Percentiles rank a stretch among this genome's conserved stretches.
These are phyloP conservation scores for Hypoxylon perforatum DNA, from an alignment of 495 filamentous ascomycete species.

Conservation along the genomic window DNA sequence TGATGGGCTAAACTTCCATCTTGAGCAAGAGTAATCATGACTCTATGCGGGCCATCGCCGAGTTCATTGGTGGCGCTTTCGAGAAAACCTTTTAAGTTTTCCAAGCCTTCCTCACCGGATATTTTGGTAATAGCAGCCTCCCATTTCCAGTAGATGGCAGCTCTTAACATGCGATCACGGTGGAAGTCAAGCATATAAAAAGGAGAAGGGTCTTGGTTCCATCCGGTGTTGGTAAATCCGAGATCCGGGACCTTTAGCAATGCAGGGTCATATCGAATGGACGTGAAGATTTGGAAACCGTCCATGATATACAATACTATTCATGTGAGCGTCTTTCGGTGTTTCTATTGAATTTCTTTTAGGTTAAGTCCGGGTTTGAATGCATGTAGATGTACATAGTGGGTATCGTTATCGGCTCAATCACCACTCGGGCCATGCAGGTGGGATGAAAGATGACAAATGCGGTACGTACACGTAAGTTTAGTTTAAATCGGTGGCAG, in stretches of 20 bases:
- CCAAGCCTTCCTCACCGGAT: slow-evolving; percentile 56
- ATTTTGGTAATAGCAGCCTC: slow-evolving; percentile 54
- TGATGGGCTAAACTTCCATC: slow-evolving; percentile 64
- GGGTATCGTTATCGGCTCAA: no score
- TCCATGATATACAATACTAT: slow-evolving; percentile 22
- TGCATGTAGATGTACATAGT: no score
- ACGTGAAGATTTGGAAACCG: slow-evolving; percentile 73
- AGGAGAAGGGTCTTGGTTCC: slow-evolving; percentile 64
- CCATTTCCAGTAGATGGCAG: slow-evolving; percentile 78
- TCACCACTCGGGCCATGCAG: no score
- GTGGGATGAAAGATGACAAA: slow-evolving; percentile 19
- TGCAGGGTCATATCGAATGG: slow-evolving; percentile 78
- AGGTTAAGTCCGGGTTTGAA: not conserved
- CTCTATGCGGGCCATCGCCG: slow-evolving; percentile 48
- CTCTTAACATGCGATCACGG: slow-evolving; percentile 78
- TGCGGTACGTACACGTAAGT: slow-evolving; percentile 30
- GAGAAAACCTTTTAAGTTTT: slow-evolving; percentile 43
- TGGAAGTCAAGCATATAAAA: slow-evolving; percentile 90
- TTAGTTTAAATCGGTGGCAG: no score
- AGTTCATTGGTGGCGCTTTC: slow-evolving; percentile 24
- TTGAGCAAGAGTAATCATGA: slow-evolving; percentile 65
- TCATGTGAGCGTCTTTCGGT: not conserved
- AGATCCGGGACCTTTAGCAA: slow-evolving; percentile 57
- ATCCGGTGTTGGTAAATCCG: slow-evolving; percentile 49
- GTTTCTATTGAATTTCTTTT: not conserved